Base-by-base conservation (phyloP, 345 rosid genomes). In the Hibiscus mutabilis region DNA sequence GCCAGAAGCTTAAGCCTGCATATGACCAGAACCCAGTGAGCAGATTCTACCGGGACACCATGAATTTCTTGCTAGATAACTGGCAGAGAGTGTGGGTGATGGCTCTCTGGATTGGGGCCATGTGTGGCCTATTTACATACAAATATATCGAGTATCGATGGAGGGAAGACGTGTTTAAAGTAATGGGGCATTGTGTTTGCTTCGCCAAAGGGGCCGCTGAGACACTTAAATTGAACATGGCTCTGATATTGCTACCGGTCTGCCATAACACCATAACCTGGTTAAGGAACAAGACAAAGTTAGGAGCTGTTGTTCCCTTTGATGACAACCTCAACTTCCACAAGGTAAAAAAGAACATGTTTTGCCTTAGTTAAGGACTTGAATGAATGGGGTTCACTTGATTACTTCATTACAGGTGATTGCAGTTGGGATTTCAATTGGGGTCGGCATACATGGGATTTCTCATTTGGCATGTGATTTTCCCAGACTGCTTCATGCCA, bases 291-390 rank as follows among this genome's bases (percentile, higher is more conserved):
- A 87, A 84, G 74, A 86, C 92, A 53, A 84, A 76, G 74, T 68
- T 88, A 70, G 87, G 90, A 19, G 65, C 18, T 57, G 88, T 40
- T 25, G 88, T 91, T 69, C 97, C 97, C 16, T 91, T 91, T 67
- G 90, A 91, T 73, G 97, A 91, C 83, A 86, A 84, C 73, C 85
- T 91, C 61, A 91, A 91, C 84, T 91, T 91, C 81, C 97, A 91
- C 83, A 84, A 88, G 92, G 96, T 90, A 77, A 33, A 10, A 13
- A 1, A 22, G 55, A 21, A 59, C 16, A 56, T 56, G 60, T 10
- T 46, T 27, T 27, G 12, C 18, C 35, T 12, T 22, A 21, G 37
- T 47, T 49, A 31, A 68, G 18, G 21, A 52, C 47, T 52, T 60
- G 42, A 18, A 33, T 33, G 9, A 19, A 57, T 69, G 19, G 51